Evolutionary conservation across 108 stramenopile genomes (phyloP).

Genomic region (Cyclostephanos tholiformis): DNA sequence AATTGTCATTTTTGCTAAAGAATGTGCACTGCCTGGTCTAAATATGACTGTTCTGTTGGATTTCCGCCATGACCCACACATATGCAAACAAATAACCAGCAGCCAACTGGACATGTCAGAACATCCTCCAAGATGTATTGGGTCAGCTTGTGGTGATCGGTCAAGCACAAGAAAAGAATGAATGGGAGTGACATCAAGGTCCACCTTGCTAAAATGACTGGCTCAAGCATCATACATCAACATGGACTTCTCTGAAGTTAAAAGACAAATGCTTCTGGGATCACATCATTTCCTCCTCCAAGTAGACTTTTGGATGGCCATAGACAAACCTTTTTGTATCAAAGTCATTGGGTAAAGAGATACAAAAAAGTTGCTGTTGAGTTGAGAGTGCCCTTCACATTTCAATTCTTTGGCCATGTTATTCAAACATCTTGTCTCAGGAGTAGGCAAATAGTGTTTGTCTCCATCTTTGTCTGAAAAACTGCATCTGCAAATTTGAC

Average conservation of each 20-base stretch:
- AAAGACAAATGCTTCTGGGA: conserved; percentile 2
- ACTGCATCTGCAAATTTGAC: too few relatives aligned
- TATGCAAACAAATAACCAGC: not conserved
- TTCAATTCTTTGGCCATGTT: too few relatives aligned
- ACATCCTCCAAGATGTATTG: not conserved
- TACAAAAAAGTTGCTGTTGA: too few relatives aligned
- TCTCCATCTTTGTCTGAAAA: too few relatives aligned
- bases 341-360: too few relatives aligned
- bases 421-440: too few relatives aligned
- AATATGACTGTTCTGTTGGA: not conserved
- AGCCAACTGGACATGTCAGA: not conserved
- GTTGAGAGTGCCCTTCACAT: too few relatives aligned
- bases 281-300: not conserved
- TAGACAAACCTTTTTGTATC: not conserved
- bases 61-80: not conserved
- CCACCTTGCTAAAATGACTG: not conserved
- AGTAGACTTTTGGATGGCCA: not conserved
- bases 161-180: not conserved
- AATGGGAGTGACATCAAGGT: not conserved
- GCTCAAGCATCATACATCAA: too few relatives aligned
- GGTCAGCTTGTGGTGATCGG: not conserved
- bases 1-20: too few relatives aligned
- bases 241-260: conserved; percentile 1
- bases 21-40: not conserved
- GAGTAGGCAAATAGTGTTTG: too few relatives aligned